These are phyloP conservation scores for Aurifilum marmelostoma DNA, from an alignment of 2,329 filamentous ascomycete species.

Conservation along the genomic window DNA sequence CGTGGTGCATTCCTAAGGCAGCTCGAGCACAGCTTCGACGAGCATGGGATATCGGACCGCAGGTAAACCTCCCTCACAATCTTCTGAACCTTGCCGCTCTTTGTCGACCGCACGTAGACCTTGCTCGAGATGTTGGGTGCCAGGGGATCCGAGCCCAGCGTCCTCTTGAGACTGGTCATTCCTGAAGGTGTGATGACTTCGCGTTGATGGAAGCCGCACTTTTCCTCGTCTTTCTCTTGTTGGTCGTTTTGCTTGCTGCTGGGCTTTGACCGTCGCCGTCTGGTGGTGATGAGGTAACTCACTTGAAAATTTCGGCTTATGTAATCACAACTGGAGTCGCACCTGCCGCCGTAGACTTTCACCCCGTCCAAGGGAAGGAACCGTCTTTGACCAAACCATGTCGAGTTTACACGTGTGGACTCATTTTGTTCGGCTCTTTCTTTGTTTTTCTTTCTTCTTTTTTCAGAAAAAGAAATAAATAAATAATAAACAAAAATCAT, in stretches of 20 bases:
- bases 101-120: conserved; percentile 91
- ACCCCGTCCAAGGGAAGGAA: not conserved
- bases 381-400: too few species aligned
- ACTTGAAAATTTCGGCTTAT: conserved; percentile 15
- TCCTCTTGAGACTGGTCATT: conserved; percentile 70
- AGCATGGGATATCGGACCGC: conserved; percentile 95
- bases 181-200: conserved; percentile 19
- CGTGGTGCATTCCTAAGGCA: conserved; percentile 77
- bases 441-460: too few species aligned
- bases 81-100: conserved; percentile 97
- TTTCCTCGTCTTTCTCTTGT: not conserved
- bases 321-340: not conserved
- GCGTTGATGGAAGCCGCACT: not conserved
- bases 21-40: conserved; percentile 79
- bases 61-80: conserved; percentile 97
- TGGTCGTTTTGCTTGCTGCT: conserved; percentile 6
- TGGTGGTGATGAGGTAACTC: conserved; percentile 17
- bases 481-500: too few species aligned
- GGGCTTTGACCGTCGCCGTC: not conserved
- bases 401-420: too few species aligned
- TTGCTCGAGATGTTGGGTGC: conserved; percentile 88
- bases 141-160: conserved; percentile 53
- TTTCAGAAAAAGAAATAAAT: too few species aligned
- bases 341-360: not conserved
- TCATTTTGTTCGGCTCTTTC: too few species aligned